Conservation (phyloP, 768 basidiomycete genomes). For the Coprinopsis marcescibilis region DNA sequence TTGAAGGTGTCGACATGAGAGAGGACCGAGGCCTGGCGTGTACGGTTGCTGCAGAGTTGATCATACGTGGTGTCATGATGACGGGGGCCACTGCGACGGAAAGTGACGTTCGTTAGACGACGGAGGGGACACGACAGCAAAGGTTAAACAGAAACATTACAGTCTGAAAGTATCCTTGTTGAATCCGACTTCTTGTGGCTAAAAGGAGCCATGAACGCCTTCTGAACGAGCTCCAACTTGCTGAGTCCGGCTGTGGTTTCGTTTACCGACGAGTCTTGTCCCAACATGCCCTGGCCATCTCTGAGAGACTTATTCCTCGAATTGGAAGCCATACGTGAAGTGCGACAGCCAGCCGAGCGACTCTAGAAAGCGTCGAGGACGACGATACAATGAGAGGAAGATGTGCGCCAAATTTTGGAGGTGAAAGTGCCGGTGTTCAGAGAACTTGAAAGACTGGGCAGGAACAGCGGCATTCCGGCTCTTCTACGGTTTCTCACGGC, state of each 20-base stretch:
- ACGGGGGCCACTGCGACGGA: constrained; percentile 82
- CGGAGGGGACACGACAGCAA: constrained; percentile 5
- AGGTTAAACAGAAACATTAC: constrained; percentile 36
- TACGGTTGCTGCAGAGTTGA: constrained; percentile 63
- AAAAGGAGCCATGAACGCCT: constrained; percentile 68
- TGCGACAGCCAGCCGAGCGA: background rate
- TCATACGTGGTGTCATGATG: constrained; percentile 86
- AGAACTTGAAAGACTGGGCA: background rate
- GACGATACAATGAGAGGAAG: constrained; percentile 1
- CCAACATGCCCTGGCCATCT: background rate
- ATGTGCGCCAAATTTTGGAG: background rate
- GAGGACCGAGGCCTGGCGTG: constrained; percentile 43
- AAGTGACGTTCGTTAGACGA: constrained; percentile 8
- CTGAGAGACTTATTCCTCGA: too few species aligned
- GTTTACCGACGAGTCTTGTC: background rate
- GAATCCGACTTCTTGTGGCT: constrained; percentile 64
- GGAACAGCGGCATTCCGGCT: background rate
- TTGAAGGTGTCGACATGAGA: constrained; percentile 24
- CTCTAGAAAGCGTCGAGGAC: constrained; percentile 1
- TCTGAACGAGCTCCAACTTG: constrained; percentile 60
- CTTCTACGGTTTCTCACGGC: too few species aligned
- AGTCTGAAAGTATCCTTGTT: constrained; percentile 65
- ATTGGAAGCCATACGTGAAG: constrained; percentile 1
- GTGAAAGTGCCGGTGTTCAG: background rate
- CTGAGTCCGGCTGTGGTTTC: constrained; percentile 28